Conservation (phyloP, 2,329 filamentous ascomycete genomes). For the Sclerotinia nivalis region DNA sequence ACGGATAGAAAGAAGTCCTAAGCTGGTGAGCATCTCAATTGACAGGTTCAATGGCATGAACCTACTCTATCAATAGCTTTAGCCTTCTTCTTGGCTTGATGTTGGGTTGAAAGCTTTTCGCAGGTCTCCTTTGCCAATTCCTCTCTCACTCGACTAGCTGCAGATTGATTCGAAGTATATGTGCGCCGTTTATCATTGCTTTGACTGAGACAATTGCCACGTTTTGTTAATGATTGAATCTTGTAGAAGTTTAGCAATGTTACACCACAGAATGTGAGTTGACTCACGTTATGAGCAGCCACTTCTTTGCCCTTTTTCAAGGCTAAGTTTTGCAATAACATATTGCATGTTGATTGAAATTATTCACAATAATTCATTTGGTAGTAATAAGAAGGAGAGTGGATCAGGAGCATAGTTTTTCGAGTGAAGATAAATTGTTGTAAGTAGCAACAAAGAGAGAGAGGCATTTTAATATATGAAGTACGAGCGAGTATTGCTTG, state of each 20-base stretch:
- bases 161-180: conserved; percentile 25
- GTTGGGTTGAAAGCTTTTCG: conserved; percentile 35
- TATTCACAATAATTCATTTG: conserved; percentile 25
- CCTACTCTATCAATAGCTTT: conserved; percentile 52
- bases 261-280: conserved; percentile 25
- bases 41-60: not conserved
- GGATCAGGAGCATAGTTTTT: not conserved
- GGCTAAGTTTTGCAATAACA: conserved; percentile 40
- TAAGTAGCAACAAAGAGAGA: conserved; percentile 7
- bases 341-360: conserved; percentile 39
- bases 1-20: conserved; percentile 86
- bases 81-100: conserved; percentile 49
- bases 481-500: not conserved
- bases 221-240: conserved; percentile 37
- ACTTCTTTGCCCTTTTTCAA: conserved; percentile 40
- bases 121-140: conserved; percentile 38
- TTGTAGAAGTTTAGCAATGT: conserved; percentile 28
- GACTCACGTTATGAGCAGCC: conserved; percentile 41
- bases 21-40: conserved; percentile 23
- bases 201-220: conserved; percentile 22
- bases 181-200: conserved; percentile 14
- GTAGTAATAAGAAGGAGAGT: not conserved
- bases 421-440: not conserved
- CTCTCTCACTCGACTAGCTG: conserved; percentile 33
- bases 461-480: not conserved